A percentile compares a stretch with the other conserved stretches of the same genome.
Conservation (phyloP, 2,329 filamentous ascomycete species). For the Monosporascus cannonballus region DNA sequence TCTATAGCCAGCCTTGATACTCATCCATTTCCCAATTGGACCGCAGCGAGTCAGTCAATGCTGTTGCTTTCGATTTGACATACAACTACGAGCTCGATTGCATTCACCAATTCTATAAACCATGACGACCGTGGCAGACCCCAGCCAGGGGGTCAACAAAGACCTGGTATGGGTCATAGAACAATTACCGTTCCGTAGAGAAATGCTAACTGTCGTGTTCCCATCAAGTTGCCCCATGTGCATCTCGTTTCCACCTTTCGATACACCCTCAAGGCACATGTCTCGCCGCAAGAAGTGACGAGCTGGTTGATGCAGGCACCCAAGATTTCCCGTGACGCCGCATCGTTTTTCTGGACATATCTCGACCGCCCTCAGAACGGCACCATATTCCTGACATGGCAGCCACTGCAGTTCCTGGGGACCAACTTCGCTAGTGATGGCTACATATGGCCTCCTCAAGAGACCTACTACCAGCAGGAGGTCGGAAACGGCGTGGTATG, state of each 20-base stretch:
- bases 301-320: conserved; percentile 80
- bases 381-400: conserved; percentile 81
- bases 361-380: conserved; percentile 78
- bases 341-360: conserved; percentile 91
- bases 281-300: conserved; percentile 71
- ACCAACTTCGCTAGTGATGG: conserved; percentile 84
- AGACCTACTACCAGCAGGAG: conserved; percentile 71
- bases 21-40: too few relatives aligned
- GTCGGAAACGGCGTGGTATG: conserved; percentile 54
- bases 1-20: too few relatives aligned
- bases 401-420: conserved; percentile 65
- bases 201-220: too few relatives aligned
- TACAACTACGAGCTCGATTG: conserved; percentile 3
- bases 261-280: conserved; percentile 66
- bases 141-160: conserved; percentile 38
- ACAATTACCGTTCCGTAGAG: too few relatives aligned
- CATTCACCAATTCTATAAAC: conserved; percentile 6
- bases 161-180: conserved; percentile 29
- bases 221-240: conserved; percentile 69
- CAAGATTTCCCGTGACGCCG: conserved; percentile 75
- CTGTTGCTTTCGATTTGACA: too few relatives aligned
- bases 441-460: conserved; percentile 81
- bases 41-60: too few relatives aligned
- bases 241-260: conserved; percentile 81
- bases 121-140: conserved; percentile 34